Evolutionary conservation across 169 alveolate genomes (phyloP).

Genomic region (Hammondia hammondi): DNA sequence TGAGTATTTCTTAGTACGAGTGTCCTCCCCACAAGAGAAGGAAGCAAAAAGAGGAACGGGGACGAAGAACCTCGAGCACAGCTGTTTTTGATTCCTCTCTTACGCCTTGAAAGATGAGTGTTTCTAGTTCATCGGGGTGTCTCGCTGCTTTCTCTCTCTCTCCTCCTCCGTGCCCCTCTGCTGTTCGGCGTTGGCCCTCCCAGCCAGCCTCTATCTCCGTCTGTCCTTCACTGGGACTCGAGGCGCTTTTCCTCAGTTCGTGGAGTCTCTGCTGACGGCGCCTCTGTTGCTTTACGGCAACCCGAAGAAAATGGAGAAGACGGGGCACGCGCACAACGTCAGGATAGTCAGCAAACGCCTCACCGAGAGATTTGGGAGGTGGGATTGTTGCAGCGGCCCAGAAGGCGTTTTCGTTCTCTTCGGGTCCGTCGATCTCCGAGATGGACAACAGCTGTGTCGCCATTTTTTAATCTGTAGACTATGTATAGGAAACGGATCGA

Average conservation of each 20-base stretch:
- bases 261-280: background rate
- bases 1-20: background rate
- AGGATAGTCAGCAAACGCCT: background rate
- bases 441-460: background rate
- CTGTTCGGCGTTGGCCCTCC: background rate
- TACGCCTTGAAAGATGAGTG: background rate
- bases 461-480: too few relatives aligned
- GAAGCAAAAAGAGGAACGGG: too few relatives aligned
- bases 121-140: background rate
- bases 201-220: background rate
- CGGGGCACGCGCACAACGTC: conserved; percentile 13
- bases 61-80: background rate
- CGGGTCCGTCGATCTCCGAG: background rate
- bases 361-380: background rate
- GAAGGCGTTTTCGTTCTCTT: background rate
- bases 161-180: background rate
- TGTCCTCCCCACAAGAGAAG: background rate
- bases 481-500: too few relatives aligned
- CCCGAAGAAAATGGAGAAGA: background rate
- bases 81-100: background rate
- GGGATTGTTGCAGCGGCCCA: background rate
- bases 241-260: background rate
- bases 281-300: background rate
- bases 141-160: background rate
- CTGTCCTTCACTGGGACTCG: background rate